Evolutionary conservation across 73 alveolate species (phyloP).

Genomic region (Stentor coeruleus): DNA sequence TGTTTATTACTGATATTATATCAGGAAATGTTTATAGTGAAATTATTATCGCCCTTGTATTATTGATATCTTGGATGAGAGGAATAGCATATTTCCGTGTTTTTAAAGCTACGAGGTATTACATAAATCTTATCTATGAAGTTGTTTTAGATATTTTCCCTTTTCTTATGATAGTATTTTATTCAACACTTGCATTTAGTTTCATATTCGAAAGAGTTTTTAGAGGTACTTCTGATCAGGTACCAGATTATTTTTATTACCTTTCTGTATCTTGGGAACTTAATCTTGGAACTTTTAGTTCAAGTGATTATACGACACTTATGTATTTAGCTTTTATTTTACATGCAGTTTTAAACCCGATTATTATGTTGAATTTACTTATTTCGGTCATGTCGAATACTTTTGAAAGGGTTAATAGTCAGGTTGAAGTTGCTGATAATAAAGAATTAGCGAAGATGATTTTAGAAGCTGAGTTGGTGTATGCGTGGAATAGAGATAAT

Average conservation of each 20-base stretch:
- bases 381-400: conserved; percentile 38
- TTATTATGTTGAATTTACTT: conserved; percentile 28
- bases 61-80: conserved; percentile 17
- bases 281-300: conserved; percentile 28
- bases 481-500: conserved; percentile 16
- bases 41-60: background rate
- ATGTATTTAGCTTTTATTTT: conserved; percentile 25
- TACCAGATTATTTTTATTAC: background rate
- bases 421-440: conserved; percentile 23
- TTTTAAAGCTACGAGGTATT: background rate
- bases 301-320: conserved; percentile 7
- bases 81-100: conserved; percentile 16
- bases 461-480: conserved; percentile 27
- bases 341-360: conserved; percentile 22
- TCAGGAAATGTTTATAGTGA: background rate
- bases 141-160: conserved; percentile 5
- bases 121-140: background rate
- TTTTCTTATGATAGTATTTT: background rate
- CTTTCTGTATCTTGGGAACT: conserved; percentile 23
- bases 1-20: background rate
- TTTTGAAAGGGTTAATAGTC: conserved; percentile 31
- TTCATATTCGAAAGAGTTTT: no score
- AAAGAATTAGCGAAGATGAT: conserved; percentile 35
- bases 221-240: no score
- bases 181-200: background rate